phyloP scores from a whole-genome alignment of 257 asterid genomes.

The Galeopsis tetrahit region DNA sequence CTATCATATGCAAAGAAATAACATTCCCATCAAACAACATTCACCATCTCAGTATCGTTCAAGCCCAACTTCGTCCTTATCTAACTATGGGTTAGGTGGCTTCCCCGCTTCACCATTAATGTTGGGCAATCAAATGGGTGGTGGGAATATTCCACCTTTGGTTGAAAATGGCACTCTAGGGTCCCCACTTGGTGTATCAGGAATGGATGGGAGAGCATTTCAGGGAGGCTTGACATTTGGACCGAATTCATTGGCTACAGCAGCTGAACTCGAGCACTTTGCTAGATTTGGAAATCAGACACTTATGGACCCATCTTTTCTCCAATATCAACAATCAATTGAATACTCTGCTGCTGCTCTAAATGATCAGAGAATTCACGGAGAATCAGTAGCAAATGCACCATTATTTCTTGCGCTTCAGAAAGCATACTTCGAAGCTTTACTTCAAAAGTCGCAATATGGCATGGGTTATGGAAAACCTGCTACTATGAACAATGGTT shows the following conservation, averaged over 20 bases:
- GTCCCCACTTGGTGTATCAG: conserved; percentile 51
- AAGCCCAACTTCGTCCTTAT: conserved; percentile 55
- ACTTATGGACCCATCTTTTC: conserved; percentile 57
- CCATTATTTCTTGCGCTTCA: conserved; percentile 56
- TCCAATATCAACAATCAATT: conserved; percentile 55
- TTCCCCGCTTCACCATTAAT: conserved; percentile 60
- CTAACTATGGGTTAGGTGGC: conserved; percentile 51
- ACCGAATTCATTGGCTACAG: conserved; percentile 54
- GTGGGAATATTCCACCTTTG: conserved; percentile 51
- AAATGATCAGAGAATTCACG: conserved; percentile 44
- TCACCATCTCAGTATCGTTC: conserved; percentile 58
- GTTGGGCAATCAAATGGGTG: conserved; percentile 51
- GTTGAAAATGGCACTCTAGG: conserved; percentile 53
- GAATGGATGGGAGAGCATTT: conserved; percentile 48
- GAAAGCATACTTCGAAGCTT: conserved; percentile 59
- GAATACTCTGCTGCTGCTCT: conserved; percentile 62
- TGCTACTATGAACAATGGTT: conserved; percentile 46
- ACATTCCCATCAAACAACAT: conserved; percentile 38
- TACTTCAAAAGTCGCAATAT: conserved; percentile 65
- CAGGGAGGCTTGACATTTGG: conserved; percentile 54
- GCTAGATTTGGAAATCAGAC: conserved; percentile 57
- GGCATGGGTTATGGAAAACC: conserved; percentile 47
- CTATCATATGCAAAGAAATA: conserved; percentile 46
- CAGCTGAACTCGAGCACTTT: conserved; percentile 57
- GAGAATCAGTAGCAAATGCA: conserved; percentile 47